phyloP scores from a whole-genome alignment of 176 grass and related monocot species.

The Stipa capillata region DNA sequence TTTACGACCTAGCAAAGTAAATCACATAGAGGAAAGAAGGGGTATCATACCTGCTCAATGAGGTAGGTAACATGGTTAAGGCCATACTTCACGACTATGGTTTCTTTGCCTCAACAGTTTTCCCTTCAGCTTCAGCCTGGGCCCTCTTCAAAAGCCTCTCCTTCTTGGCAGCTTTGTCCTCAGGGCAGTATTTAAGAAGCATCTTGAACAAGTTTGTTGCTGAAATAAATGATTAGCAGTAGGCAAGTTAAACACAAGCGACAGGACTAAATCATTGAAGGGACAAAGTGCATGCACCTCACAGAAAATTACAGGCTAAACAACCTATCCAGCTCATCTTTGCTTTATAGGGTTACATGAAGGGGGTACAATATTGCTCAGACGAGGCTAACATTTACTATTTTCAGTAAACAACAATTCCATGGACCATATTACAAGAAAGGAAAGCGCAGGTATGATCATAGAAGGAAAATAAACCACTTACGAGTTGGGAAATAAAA shows the following conservation, averaged over 20 bases:
- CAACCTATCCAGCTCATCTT: not conserved
- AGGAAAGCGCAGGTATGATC: not conserved
- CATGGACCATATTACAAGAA: not conserved
- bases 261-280: not conserved
- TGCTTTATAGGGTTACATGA: not conserved
- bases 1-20: no score
- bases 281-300: not conserved
- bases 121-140: conserved; percentile 46
- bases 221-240: not conserved
- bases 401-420: not conserved
- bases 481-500: not conserved
- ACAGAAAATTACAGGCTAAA: not conserved
- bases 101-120: conserved; percentile 55
- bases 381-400: not conserved
- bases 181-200: conserved; percentile 56
- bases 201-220: conserved; percentile 54
- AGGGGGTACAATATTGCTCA: not conserved
- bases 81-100: conserved; percentile 60
- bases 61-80: conserved; percentile 72
- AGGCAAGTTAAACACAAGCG: not conserved
- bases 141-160: conserved; percentile 56
- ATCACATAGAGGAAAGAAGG: not conserved
- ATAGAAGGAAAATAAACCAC: not conserved
- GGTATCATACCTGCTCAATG: conserved; percentile 38
- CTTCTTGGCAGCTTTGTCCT: conserved; percentile 60